Evolutionary conservation across 2,329 filamentous ascomycete genomes (phyloP), one percentile per base, ranked within the genome.

Genomic region (Neurospora sp.): DNA sequence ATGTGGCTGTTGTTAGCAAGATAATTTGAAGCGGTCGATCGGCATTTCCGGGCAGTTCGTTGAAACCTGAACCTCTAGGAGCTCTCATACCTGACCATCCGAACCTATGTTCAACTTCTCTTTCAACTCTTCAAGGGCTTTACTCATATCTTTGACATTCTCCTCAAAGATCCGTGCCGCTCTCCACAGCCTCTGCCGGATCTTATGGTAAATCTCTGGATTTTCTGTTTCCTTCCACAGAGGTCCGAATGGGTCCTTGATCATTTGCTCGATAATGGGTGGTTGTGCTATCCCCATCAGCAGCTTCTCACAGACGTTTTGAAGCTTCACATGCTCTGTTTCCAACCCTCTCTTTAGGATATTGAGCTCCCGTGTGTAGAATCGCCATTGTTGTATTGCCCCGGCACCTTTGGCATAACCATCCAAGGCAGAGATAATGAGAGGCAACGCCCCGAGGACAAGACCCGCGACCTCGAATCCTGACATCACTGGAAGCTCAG

Each of bases 291-390:
- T 71, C 1, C 76, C 77, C 0, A 68, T 69, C 2, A 80, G 74
- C 0, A 80, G 74, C 10, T 76, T 76, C 23, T 79, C 73, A 40
- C 74, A 79, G 7, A 78, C 75, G 58, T 80, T 78, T 4, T 75
- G 70, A 0, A 79, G 52, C 13, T 76, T 78, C 3, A 71, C 71
- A 1, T 71, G 62, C 39, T 80, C 78, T 0, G 74, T 78, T 4
- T 71, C 67, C 3, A 80, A 70, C 0, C 71, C 72, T 0, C 69
- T 68, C 4, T 74, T 72, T 2, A 79, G 73, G 11, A 67, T 75
- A 2, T 68, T 71, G 6, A 77, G 68, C 17, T 79, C 77, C 0
- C 72, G 71, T 0, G 73, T 66, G 1, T 74, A 74, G 0, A 71
- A 73, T 8, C 71, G 73, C 69, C 73, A 68, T 36, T 69, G 7